Evolutionary conservation across 495 filamentous ascomycete species (phyloP).

Genomic region (Hapsidospora chrysogenum): DNA sequence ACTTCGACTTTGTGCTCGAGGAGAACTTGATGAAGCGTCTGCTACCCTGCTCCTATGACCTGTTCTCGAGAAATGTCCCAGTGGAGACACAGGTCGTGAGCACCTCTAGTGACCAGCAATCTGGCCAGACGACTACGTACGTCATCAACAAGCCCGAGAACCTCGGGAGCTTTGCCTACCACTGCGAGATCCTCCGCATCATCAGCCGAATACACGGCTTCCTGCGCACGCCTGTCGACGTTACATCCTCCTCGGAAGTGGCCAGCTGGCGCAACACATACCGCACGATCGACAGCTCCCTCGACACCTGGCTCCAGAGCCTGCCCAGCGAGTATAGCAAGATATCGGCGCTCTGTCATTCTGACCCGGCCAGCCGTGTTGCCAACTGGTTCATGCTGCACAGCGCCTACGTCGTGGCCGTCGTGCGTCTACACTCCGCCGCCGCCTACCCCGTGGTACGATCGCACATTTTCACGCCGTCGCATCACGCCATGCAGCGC

Average conservation of each 20-base stretch:
- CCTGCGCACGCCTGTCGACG: constrained; percentile 74
- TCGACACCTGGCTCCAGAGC: constrained; percentile 68
- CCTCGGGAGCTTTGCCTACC: constrained; percentile 70
- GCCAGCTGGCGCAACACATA: constrained; percentile 79
- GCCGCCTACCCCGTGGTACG: constrained; percentile 58
- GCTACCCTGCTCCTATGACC: constrained; percentile 69
- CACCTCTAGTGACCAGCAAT: constrained; percentile 18
- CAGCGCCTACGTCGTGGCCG: constrained; percentile 50
- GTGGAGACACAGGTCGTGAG: constrained; percentile 65
- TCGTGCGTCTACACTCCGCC: constrained; percentile 65
- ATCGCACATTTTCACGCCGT: constrained; percentile 54
- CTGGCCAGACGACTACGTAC: constrained; percentile 35
- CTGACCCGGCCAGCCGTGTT: constrained; percentile 46
- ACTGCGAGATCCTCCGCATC: constrained; percentile 74
- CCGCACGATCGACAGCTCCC: constrained; percentile 58
- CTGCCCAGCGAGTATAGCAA: constrained; percentile 71
- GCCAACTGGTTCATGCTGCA: constrained; percentile 82
- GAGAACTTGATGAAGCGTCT: constrained; percentile 77
- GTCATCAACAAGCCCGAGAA: constrained; percentile 58
- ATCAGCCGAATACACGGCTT: constrained; percentile 74
- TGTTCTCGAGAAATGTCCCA: constrained; percentile 63
- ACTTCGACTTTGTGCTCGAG: constrained; percentile 74
- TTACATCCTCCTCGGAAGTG: constrained; percentile 64
- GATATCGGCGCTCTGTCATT: constrained; percentile 53
- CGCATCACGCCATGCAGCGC: constrained; percentile 51